Base-by-base conservation (phyloP, 2,329 filamentous ascomycete genomes). In the Aspergillus carbonarius region DNA sequence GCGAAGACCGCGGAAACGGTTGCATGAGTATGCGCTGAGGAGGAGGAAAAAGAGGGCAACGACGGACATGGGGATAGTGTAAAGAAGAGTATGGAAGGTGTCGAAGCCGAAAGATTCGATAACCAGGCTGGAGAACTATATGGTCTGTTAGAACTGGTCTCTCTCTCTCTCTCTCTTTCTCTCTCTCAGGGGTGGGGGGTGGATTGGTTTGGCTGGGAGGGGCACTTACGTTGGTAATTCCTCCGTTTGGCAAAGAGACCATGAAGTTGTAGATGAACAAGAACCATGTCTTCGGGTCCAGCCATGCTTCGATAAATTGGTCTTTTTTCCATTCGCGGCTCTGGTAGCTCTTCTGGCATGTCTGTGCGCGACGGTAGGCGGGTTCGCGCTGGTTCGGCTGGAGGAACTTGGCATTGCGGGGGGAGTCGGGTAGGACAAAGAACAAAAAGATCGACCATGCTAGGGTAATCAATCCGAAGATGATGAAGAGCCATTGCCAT, bases 261-360 rank as follows among this genome's bases (percentile, higher is more conserved):
- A 66, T 63, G 3, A 72, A 58, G 17, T 62, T 65, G 8, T 71
- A 69, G 4, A 71, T 35, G 44, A 70, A 68, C 23, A 72, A 64
- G 0, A 70, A 58, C 65, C 71, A 76, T 1, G 67, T 68, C 49
- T 75, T 72, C 3, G 67, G 66, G 55, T 76, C 74, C 7, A 58
- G 59, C 6, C 76, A 54, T 0, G 71, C 70, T 60, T 76, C 74
- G 7, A 65, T 48, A 35, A 73, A 66, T 59, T 77, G 74, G 20
- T 50, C 51, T 37, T 49, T 48, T 17, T 60, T 58, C 60, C 60
- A 62, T 23, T 54, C 32, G 2, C 54, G 50, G n/a, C 50, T 53
- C 9, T 53, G 50, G 5, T 53, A 42, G 35, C 37, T 53, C 35
- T 53, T 53, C 10, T 53, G 50, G 13, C 18, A 53, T 53, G 23